Percentiles rank a stretch among this genome's conserved stretches.
Conservation (phyloP, 2,329 filamentous ascomycete genomes). For the Hypoxylon sp. region DNA sequence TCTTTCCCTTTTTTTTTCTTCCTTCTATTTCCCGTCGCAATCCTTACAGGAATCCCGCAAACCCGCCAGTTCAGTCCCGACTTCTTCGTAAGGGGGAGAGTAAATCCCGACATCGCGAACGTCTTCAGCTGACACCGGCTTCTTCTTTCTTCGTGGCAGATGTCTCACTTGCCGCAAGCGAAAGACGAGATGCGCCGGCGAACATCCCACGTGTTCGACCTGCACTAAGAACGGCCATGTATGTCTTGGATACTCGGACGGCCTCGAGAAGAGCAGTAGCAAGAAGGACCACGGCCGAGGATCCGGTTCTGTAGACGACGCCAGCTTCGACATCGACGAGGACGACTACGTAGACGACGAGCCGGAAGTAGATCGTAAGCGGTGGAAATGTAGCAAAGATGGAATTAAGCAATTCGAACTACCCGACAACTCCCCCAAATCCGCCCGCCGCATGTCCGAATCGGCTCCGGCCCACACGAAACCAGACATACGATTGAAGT, state of each 20-base stretch:
- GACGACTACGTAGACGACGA: slow-evolving; percentile 53
- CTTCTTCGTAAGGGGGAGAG: slow-evolving; percentile 13
- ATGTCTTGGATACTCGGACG: slow-evolving; percentile 75
- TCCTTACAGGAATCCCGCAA: slow-evolving; percentile 37
- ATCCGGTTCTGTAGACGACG: slow-evolving; percentile 33
- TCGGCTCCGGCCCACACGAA: slow-evolving; percentile 43
- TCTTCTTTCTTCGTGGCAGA: slow-evolving; percentile 54
- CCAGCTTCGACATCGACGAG: slow-evolving; percentile 52
- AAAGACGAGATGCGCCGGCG: slow-evolving; percentile 80
- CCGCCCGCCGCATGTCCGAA: slow-evolving; percentile 42
- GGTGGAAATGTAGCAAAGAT: slow-evolving; percentile 46
- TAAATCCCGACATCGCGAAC: slow-evolving; percentile 34
- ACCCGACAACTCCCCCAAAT: slow-evolving; percentile 42
- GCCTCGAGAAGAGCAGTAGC: slow-evolving; percentile 56
- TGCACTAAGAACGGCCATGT: slow-evolving; percentile 77
- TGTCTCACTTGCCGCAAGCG: slow-evolving; percentile 80
- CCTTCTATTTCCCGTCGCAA: slow-evolving; percentile 24
- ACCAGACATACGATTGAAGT: slow-evolving; percentile 45
- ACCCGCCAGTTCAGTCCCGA: slow-evolving; percentile 35
- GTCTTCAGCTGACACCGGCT: slow-evolving; percentile 38
- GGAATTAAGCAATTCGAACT: slow-evolving; percentile 45
- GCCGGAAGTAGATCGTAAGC: slow-evolving; percentile 48
- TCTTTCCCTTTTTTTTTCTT: slow-evolving; percentile 29
- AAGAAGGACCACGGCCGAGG: slow-evolving; percentile 49
- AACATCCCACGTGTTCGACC: slow-evolving; percentile 77